These are phyloP conservation scores for Geotrichum siamense DNA, from an alignment of 1,139 yeast genomes.

Conservation along the genomic window DNA sequence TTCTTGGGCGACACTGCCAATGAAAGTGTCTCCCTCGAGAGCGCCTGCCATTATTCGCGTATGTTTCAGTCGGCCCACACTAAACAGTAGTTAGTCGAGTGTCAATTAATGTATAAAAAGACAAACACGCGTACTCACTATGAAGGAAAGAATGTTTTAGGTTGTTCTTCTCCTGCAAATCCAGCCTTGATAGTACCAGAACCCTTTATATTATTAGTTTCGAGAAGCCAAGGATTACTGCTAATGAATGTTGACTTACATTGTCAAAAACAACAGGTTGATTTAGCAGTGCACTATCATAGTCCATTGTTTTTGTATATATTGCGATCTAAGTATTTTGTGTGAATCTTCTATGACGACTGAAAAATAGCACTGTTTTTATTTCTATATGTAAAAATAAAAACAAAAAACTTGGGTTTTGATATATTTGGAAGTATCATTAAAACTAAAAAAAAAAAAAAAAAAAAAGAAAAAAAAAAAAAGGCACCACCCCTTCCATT, in stretches of 20 bases:
- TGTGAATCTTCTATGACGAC: too few relatives aligned
- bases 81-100: slow-evolving; percentile 31
- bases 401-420: too few relatives aligned
- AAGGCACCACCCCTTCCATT: neutral
- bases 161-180: slow-evolving; percentile 85
- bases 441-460: too few relatives aligned
- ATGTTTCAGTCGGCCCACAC: slow-evolving; percentile 80
- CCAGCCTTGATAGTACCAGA: slow-evolving; percentile 85
- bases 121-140: slow-evolving; percentile 33
- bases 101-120: neutral
- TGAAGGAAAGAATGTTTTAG: slow-evolving; percentile 49
- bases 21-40: slow-evolving; percentile 52
- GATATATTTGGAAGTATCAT: too few relatives aligned
- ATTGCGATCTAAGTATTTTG: too few relatives aligned
- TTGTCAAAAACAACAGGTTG: slow-evolving; percentile 91
- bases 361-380: too few relatives aligned
- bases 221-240: neutral
- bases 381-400: too few relatives aligned
- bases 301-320: slow-evolving; percentile 27
- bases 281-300: slow-evolving; percentile 42
- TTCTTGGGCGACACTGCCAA: slow-evolving; percentile 70
- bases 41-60: slow-evolving; percentile 81
- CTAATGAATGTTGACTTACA: slow-evolving; percentile 27
- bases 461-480: neutral
- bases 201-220: slow-evolving; percentile 41